Base-by-base conservation (phyloP, 139 green algal species). In the Chlamydomonas applanata region DNA sequence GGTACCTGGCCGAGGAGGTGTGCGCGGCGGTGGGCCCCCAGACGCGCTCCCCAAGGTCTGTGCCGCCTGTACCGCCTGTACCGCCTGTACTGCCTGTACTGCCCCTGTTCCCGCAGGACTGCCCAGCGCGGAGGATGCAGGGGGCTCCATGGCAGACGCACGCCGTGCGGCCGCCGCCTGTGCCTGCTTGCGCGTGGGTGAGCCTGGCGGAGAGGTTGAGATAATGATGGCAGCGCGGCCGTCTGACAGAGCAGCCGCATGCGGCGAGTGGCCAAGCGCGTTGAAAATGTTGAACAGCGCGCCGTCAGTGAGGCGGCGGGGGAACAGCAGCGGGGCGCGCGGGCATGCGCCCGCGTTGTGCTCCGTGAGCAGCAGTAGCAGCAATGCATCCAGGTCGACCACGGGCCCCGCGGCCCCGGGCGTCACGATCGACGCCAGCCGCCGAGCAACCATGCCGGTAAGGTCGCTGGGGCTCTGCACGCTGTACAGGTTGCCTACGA, bases 401-500 rank as follows among this genome's bases (percentile, higher is more conserved):
- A 71, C 59, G 17, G 79, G 82, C 1, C 83, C 83, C 30, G 76
- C 60, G 32, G 70, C 27, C 61, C 81, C 66, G 45, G 76, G 69
- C 24, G 79, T 69, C 22, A 86, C 67, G 3, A 86, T 73, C 16
- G 81, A 64, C 19, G 83, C 64, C 63, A 91, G 71, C 2, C 73
- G 71, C 16, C 70, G 56, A 16, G 56, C 56, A 20, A 82, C 36
- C 11, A 67, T 60, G 25, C 73, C 60, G 22, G 83, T 76, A 33
- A 88, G 69, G 53, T 84, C 79, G 11, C 19, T 72, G 20, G 73
- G 73, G 24, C 14, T 30, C 72, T 88, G 80, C 9, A 78, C 77
- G 75, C 88, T 89, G 82, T 81, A 87, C 22, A 88, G 33, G 65
- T 91, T 91, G 74, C 83, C 84, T 25, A 91, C 66, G 20, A 88